Base-by-base conservation (phyloP, 2,329 filamentous ascomycete species). In the Alternaria conjuncta region DNA sequence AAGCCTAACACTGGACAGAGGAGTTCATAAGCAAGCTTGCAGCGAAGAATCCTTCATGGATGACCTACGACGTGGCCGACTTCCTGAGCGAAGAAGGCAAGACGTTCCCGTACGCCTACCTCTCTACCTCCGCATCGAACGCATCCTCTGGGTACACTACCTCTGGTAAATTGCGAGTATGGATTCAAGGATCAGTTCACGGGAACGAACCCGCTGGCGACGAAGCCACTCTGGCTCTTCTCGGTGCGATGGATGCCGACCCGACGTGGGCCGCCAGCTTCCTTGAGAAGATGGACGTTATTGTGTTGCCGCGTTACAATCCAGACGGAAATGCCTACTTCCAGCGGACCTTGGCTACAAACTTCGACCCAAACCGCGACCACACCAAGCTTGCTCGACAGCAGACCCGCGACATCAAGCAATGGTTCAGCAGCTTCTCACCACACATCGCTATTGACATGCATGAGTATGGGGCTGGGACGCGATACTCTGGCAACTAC, bases 181-280 rank as follows among this genome's bases (percentile, higher is more conserved):
- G 77, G 74, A 72, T 81, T 5, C 79, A 81, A 57, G 78, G 73
- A 8, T 75, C 67, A 12, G 74, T 79, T 1, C 79, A 80, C 41
- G 79, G 79, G 5, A 79, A 80, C 54, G 79, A 80, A 60, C 78
- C 79, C 7, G 79, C 75, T 9, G 79, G 77, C 9, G 78, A 80
- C 53, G 75, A 80, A 60, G 75, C 78, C 0, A 68, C 75, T 11
- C 68, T 79, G 10, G 78, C 79, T 0, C 63, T 80, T 2, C 71
- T 81, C 0, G 79, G 78, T 8, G 76, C 75, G 21, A 71, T 81
- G 65, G 71, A 76, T 59, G 69, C 70, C 10, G 72, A 80, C 51
- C 71, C 72, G 25, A 62, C 68, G 3, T 80, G 75, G 76, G 72
- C 78, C 5, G 61, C 70, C 6, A 66, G 63, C 4, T 71, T 80